Conservation (phyloP, 257 asterid species). For the Nicotiana noctiflora region DNA sequence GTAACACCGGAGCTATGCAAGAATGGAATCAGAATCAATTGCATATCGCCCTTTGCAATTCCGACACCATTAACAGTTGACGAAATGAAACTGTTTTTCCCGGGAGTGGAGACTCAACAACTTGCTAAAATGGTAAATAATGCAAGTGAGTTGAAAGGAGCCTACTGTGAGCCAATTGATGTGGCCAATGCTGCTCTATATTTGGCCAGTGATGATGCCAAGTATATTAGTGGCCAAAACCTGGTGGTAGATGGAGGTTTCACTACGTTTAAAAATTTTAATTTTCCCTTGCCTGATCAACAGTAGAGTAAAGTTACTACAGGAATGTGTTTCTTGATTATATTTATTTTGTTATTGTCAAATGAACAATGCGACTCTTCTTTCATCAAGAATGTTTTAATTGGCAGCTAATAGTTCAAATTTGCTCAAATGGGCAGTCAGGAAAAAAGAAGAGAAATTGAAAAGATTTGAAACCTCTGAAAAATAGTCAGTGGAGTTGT, state of each 20-base stretch:
- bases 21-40: slow-evolving; percentile 65
- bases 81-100: slow-evolving; percentile 42
- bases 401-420: too few species aligned
- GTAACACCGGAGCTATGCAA: slow-evolving; percentile 51
- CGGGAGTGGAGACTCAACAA: slow-evolving; percentile 26
- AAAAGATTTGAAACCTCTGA: neutral
- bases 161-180: slow-evolving; percentile 52
- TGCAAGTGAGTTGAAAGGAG: slow-evolving; percentile 50
- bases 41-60: slow-evolving; percentile 66
- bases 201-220: slow-evolving; percentile 77
- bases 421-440: too few species aligned
- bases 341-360: too few species aligned
- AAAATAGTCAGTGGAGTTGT: neutral
- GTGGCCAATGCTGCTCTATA: slow-evolving; percentile 70
- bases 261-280: slow-evolving; percentile 30
- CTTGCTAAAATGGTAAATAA: slow-evolving; percentile 40
- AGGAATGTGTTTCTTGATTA: neutral
- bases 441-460: neutral
- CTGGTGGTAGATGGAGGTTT: slow-evolving; percentile 76
- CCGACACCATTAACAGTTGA: slow-evolving; percentile 51
- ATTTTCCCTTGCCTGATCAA: slow-evolving; percentile 8
- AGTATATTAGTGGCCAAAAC: slow-evolving; percentile 72
- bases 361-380: neutral
- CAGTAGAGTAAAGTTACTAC: neutral
- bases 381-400: neutral